A percentile compares a stretch with the other conserved stretches of the same genome.
phyloP scores from a whole-genome alignment of 352 stramenopile genomes.

The Paralagenidium karlingii region DNA sequence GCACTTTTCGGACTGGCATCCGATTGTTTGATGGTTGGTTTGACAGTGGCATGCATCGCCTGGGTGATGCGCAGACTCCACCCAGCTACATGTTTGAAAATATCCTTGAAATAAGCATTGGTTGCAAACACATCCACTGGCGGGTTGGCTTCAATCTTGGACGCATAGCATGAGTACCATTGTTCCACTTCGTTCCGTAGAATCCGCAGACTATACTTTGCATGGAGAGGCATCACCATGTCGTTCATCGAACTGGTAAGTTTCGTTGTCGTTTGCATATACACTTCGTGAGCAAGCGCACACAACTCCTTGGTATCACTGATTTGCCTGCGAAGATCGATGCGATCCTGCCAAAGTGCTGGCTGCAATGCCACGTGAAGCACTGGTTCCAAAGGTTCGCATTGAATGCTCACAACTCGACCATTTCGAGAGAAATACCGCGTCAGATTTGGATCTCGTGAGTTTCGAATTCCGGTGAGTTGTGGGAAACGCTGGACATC shows the following conservation, averaged over 20 bases:
- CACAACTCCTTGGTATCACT: constrained; percentile 61
- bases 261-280: constrained; percentile 62
- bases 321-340: constrained; percentile 50
- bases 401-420: constrained; percentile 63
- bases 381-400: constrained; percentile 68
- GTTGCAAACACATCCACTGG: constrained; percentile 66
- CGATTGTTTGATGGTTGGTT: constrained; percentile 40
- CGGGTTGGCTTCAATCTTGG: constrained; percentile 55
- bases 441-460: constrained; percentile 50
- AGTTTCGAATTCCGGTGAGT: constrained; percentile 30
- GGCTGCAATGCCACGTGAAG: constrained; percentile 74
- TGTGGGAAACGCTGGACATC: constrained; percentile 59
- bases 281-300: constrained; percentile 59
- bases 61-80: constrained; percentile 72
- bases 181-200: constrained; percentile 71
- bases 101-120: constrained; percentile 71
- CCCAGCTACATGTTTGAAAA: constrained; percentile 59
- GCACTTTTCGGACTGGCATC: constrained; percentile 61
- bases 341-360: constrained; percentile 68
- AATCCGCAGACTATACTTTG: constrained; percentile 60
- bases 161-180: constrained; percentile 71
- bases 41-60: constrained; percentile 68
- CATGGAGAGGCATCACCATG: constrained; percentile 45
- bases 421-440: constrained; percentile 67
- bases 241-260: constrained; percentile 65